Conservation (phyloP, 164 flowering plant species). For the Paratinospora sagittata region DNA sequence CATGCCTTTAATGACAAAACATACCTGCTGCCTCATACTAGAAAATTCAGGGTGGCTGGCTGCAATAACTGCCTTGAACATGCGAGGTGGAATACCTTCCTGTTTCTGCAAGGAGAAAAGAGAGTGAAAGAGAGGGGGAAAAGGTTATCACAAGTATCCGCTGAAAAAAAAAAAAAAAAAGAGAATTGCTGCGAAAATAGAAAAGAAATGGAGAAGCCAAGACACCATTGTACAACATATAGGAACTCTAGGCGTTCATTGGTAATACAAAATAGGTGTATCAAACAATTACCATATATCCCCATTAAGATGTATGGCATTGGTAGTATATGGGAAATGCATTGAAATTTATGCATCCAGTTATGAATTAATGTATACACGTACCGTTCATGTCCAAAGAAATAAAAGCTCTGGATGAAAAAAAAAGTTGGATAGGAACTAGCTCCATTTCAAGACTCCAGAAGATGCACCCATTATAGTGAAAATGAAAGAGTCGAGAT, state of each 20-base stretch:
- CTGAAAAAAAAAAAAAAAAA: background rate
- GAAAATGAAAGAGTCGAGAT: background rate
- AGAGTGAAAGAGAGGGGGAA: too few species aligned
- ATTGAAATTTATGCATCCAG: background rate
- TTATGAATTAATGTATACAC: background rate
- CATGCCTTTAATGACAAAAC: too few species aligned
- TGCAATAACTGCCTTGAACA: slow-evolving; percentile 49
- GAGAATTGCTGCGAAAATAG: too few species aligned
- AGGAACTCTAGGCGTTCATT: background rate
- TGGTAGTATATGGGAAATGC: background rate
- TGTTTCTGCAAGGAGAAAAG: slow-evolving; percentile 42
- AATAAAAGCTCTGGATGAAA: background rate
- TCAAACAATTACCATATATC: background rate
- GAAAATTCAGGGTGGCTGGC: slow-evolving; percentile 43
- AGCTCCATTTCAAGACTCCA: background rate
- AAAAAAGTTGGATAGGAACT: background rate
- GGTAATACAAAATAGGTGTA: background rate
- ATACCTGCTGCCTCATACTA: slow-evolving; percentile 92
- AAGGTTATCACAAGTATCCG: background rate
- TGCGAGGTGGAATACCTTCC: slow-evolving; percentile 16
- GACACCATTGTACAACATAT: background rate
- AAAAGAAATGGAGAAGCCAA: background rate
- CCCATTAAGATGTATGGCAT: background rate
- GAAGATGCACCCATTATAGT: background rate
- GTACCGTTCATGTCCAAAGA: background rate